These are phyloP conservation scores for Lotmaria passim DNA, from an alignment of 208 protist species.

Conservation along the genomic window DNA sequence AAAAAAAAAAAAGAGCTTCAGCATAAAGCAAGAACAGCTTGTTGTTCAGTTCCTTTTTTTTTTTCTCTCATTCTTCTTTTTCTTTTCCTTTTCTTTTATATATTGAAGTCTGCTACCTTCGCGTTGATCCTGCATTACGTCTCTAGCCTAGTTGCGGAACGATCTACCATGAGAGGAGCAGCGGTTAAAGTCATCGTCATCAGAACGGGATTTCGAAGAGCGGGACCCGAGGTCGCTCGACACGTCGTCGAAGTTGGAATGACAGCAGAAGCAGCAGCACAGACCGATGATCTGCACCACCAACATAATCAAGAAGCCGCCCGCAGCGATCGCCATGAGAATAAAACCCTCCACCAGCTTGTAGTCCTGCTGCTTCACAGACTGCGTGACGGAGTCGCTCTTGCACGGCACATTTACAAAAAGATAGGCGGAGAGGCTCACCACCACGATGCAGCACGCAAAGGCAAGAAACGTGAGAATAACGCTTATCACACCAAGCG, in stretches of 20 bases:
- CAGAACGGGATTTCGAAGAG: conserved; percentile 5
- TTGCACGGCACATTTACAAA: conserved; percentile 9
- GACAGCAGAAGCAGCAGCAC: conserved; percentile 13
- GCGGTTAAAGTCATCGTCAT: not conserved
- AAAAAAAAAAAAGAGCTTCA: too few species aligned
- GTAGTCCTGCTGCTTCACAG: conserved; percentile 22
- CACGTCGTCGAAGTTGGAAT: conserved; percentile 12
- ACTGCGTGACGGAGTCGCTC: not conserved
- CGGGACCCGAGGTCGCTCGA: conserved; percentile 4
- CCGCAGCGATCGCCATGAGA: conserved; percentile 28
- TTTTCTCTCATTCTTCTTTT: too few species aligned
- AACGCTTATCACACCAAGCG: conserved; percentile 6
- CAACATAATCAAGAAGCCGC: conserved; percentile 35
- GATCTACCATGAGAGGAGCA: not conserved
- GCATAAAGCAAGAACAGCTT: too few species aligned
- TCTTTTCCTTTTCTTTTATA: not conserved
- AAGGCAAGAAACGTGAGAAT: conserved; percentile 24
- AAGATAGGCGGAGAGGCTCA: conserved; percentile 8
- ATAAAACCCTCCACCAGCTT: conserved; percentile 41
- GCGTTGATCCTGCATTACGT: too few species aligned
- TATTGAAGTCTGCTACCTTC: not conserved
- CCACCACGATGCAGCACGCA: conserved; percentile 19
- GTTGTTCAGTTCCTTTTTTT: too few species aligned
- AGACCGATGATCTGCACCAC: conserved; percentile 9
- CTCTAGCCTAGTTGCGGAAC: not conserved